Evolutionary conservation across 768 basidiomycete genomes (phyloP), one percentile per base, ranked within the genome.

Genomic region (Artomyces pyxidatus): DNA sequence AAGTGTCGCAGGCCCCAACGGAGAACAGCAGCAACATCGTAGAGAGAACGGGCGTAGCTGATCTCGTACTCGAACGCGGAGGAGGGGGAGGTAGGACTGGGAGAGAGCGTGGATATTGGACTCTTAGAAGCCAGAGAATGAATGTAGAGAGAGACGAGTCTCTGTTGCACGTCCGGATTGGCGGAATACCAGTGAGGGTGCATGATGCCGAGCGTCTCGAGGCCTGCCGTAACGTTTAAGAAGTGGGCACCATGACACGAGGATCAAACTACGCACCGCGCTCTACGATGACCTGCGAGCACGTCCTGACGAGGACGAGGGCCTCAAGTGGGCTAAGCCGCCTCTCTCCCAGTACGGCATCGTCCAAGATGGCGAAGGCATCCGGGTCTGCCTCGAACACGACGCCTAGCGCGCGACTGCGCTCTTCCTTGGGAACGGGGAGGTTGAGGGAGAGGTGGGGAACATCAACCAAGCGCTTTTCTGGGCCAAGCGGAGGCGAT

Each of bases 181-280:
- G 87, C 73, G 35, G 86, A 82, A 62, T 84, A 73, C 87, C 85
- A 90, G 61, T 89, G 83, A 5, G 88, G 85, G 58, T 85, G 84
- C 85, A 90, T 90, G 40, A 90, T 72, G 17, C 88, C 88, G 40
- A 86, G 80, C 3, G 83, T 81, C 61, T 88, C 85, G 44, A 88
- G 71, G n/a, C 87, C 87, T 89, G 51, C 11, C n/a, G n/a, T n/a
- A n/a, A n/a, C n/a, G n/a, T n/a, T n/a, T n/a, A n/a, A n/a, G n/a
- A n/a, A n/a, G n/a, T n/a, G n/a, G n/a, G n/a, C n/a, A n/a, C n/a
- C n/a, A n/a, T n/a, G n/a, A n/a, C n/a, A n/a, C n/a, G n/a, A n/a
- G n/a, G n/a, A 29, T 46, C 27, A 27, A 52, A 39, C 35, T 14
- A 63, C 78, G 26, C 67, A 80, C 87, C 88, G 58, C 77, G 74